phyloP scores from a whole-genome alignment of 164 flowering plant species.

The Platanus orientalis region DNA sequence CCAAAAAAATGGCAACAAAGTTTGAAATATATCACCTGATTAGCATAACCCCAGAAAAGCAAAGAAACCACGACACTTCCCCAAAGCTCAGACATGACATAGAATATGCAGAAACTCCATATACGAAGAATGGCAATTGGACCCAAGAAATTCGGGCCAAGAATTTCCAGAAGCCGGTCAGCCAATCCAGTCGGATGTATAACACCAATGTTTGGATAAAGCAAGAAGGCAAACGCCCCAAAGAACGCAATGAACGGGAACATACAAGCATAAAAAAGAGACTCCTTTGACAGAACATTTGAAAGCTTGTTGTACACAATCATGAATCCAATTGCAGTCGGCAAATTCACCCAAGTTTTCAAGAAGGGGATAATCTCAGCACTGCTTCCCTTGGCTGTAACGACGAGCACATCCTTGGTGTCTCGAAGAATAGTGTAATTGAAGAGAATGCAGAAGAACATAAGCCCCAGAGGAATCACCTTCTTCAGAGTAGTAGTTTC shows the following conservation, averaged over 20 bases:
- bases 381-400: conserved; percentile 31
- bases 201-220: conserved; percentile 19
- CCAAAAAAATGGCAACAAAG: no score
- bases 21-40: conserved; percentile 26
- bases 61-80: conserved; percentile 33
- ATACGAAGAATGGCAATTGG: conserved; percentile 30
- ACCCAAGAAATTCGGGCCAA: conserved; percentile 27
- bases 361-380: conserved; percentile 35
- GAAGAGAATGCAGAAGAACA: conserved; percentile 35
- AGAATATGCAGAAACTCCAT: conserved; percentile 33
- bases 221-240: conserved; percentile 24
- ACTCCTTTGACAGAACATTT: conserved; percentile 25
- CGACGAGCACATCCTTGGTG: conserved; percentile 32
- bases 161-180: conserved; percentile 22
- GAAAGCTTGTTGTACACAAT: conserved; percentile 23
- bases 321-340: conserved; percentile 32
- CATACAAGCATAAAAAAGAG: conserved; percentile 26
- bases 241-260: conserved; percentile 29
- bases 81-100: conserved; percentile 37
- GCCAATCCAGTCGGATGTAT: conserved; percentile 28
- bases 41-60: conserved; percentile 34
- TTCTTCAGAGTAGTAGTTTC: conserved; percentile 23
- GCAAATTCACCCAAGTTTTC: conserved; percentile 34
- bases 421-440: conserved; percentile 33
- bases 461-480: conserved; percentile 27